phyloP scores from a whole-genome alignment of 345 rosid genomes.

The Cardamine occulta region DNA sequence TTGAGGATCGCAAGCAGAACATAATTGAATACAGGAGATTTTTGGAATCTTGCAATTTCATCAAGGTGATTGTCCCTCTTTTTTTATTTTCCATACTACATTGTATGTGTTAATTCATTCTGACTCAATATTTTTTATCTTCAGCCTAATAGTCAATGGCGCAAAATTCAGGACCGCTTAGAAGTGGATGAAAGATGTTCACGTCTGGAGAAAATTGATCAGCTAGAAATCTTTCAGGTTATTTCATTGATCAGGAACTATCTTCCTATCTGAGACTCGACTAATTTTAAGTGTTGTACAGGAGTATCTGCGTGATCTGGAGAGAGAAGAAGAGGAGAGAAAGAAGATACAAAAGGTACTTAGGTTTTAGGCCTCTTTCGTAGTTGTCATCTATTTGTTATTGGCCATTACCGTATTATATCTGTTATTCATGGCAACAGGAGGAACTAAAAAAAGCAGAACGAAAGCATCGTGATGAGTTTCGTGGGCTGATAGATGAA shows the following conservation, averaged over 20 bases:
- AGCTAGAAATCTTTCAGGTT: slow-evolving; percentile 91
- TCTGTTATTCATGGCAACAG: slow-evolving; percentile 50
- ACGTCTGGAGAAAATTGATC: slow-evolving; percentile 87
- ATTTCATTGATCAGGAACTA: slow-evolving; percentile 21
- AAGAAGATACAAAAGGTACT: slow-evolving; percentile 87
- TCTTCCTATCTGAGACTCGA: slow-evolving; percentile 27
- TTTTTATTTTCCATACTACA: slow-evolving; percentile 9
- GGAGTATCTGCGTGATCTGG: slow-evolving; percentile 83
- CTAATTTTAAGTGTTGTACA: slow-evolving; percentile 50
- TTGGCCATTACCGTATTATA: slow-evolving; percentile 26
- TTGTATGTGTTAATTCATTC: slow-evolving; percentile 22
- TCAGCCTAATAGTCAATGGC: slow-evolving; percentile 94
- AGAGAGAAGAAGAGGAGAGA: slow-evolving; percentile 94
- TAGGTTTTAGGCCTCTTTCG: background rate
- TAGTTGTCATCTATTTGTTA: slow-evolving; percentile 10
- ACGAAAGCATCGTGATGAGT: slow-evolving; percentile 96
- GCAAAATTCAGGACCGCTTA: slow-evolving; percentile 91
- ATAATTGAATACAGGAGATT: slow-evolving; percentile 70
- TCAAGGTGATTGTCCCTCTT: slow-evolving; percentile 59
- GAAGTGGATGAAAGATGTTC: slow-evolving; percentile 93
- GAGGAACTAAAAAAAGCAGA: slow-evolving; percentile 87
- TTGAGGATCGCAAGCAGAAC: slow-evolving; percentile 78
- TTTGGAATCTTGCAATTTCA: slow-evolving; percentile 89
- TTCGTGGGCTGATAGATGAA: slow-evolving; percentile 85
- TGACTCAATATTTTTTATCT: slow-evolving; percentile 27